Evolutionary conservation across 2,329 filamentous ascomycete species (phyloP), one percentile per base, ranked within the genome.

Genomic region (Nothopassalora personata): DNA sequence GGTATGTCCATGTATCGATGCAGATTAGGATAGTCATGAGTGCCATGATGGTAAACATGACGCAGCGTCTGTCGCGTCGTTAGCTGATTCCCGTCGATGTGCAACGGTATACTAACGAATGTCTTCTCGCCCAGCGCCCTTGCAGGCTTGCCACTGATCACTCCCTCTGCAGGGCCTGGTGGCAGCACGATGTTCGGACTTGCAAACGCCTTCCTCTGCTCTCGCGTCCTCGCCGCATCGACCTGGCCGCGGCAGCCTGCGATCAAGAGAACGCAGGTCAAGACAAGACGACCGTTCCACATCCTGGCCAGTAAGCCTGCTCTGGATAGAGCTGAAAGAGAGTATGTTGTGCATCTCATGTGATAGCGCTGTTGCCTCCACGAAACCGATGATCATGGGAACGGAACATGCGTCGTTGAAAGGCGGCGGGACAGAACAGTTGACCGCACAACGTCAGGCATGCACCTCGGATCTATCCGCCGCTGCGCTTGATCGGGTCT

Each of bases 21-120:
- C 15, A 97, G 83, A 5, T 81, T 75, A 2, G 92, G 92, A 66
- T 96, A 84, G 66, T 83, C 78, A 73, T 93, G 83, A 45, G 90
- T 89, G 59, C 93, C 93, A 76, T 96, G 92, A 73, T 97, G 92
- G 76, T 90, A 94, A 69, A 97, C 87, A 75, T 99, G 93, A 68
- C 91, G 87, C 58, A 99, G 83, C 6, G 82, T 86, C 77, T 82
- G 72, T 57, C 11, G 52, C 39, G 18, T 46, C 39, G 30, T 34
- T n/a, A 39, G 19, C 18, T 13, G n/a, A 27, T 43, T 43, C 28
- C 51, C 11, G 9, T 19, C 13, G n/a, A 8, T 52, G 36, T 10
- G 39, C 23, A 34, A 8, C n/a, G 18, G 34, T 6, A 5, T 39
- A 58, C 69, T 51, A 64, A 72, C 70, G 57, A 74, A 74, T 28